phyloP scores from a whole-genome alignment of 345 rosid species.

The Erodium maritimum region DNA sequence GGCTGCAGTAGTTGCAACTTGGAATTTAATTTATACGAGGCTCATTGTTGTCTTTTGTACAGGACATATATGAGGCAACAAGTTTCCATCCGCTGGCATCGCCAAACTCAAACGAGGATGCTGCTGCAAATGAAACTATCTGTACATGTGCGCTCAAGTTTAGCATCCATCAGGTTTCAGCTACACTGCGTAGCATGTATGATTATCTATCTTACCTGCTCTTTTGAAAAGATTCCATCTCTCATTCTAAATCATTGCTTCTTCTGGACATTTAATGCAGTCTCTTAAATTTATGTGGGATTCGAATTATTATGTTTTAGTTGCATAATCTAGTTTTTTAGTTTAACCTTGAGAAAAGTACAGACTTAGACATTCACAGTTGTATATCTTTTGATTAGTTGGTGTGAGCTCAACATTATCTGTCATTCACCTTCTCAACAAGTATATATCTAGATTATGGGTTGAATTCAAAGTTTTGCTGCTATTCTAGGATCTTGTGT shows the following conservation, averaged over 20 bases:
- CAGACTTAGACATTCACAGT: not conserved
- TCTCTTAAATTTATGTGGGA: not conserved
- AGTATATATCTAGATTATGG: no score
- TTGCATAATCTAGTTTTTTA: not conserved
- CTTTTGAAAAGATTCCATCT: not conserved
- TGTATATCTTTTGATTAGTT: no score
- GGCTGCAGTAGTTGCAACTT: not conserved
- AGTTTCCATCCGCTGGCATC: constrained; percentile 48
- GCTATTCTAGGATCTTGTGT: no score
- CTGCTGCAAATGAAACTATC: constrained; percentile 33
- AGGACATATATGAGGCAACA: constrained; percentile 92
- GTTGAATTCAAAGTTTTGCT: no score
- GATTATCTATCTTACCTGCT: constrained; percentile 3
- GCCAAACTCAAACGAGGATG: constrained; percentile 27
- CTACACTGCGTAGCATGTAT: constrained; percentile 40
- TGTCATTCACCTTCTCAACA: no score
- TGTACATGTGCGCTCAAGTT: constrained; percentile 45
- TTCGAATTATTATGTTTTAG: not conserved
- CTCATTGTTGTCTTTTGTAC: constrained; percentile 13
- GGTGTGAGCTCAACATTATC: no score
- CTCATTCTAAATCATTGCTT: not conserved
- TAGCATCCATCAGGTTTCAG: constrained; percentile 38
- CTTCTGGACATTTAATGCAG: not conserved
- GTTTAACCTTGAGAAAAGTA: no score
- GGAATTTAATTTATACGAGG: not conserved